phyloP scores from a whole-genome alignment of 1,284 basidiomycete genomes.

The Marasmius fiardii region DNA sequence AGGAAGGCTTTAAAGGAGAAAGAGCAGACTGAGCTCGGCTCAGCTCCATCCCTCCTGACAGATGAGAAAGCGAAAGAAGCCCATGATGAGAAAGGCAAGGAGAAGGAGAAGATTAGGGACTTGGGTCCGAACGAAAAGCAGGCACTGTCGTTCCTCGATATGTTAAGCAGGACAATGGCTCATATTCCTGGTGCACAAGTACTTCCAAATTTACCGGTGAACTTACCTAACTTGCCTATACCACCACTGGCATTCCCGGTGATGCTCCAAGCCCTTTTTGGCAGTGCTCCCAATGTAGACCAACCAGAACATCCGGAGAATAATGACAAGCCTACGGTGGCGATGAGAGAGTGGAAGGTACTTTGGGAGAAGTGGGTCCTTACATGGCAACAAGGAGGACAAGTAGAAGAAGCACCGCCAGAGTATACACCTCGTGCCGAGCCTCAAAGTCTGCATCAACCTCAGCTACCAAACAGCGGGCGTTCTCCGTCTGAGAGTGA shows the following conservation, averaged over 20 bases:
- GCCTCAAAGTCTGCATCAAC: background rate
- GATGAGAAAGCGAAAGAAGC: background rate
- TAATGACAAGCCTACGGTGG: slow-evolving; percentile 29
- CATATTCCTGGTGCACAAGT: slow-evolving; percentile 61
- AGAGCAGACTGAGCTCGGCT: slow-evolving; percentile 18
- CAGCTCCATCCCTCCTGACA: background rate
- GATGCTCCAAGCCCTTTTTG: slow-evolving; percentile 62
- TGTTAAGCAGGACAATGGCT: slow-evolving; percentile 72
- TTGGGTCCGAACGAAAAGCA: slow-evolving; percentile 56
- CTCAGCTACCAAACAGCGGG: background rate
- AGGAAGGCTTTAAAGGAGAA: slow-evolving; percentile 24
- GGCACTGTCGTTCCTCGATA: slow-evolving; percentile 63
- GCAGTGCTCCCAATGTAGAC: slow-evolving; percentile 36
- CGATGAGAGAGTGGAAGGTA: slow-evolving; percentile 52
- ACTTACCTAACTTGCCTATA: slow-evolving; percentile 61
- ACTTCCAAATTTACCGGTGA: slow-evolving; percentile 56
- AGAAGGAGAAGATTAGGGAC: background rate
- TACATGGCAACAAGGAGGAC: slow-evolving; percentile 35
- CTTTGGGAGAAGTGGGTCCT: slow-evolving; percentile 76
- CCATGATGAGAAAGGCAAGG: slow-evolving; percentile 19
- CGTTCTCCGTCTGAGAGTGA: background rate
- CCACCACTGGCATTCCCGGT: slow-evolving; percentile 67
- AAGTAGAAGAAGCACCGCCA: slow-evolving; percentile 57
- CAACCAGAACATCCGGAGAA: slow-evolving; percentile 32
- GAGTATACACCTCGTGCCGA: slow-evolving; percentile 61